Evolutionary conservation across 148 eudicot species (phyloP).

Genomic region (Rhododendron henanense): DNA sequence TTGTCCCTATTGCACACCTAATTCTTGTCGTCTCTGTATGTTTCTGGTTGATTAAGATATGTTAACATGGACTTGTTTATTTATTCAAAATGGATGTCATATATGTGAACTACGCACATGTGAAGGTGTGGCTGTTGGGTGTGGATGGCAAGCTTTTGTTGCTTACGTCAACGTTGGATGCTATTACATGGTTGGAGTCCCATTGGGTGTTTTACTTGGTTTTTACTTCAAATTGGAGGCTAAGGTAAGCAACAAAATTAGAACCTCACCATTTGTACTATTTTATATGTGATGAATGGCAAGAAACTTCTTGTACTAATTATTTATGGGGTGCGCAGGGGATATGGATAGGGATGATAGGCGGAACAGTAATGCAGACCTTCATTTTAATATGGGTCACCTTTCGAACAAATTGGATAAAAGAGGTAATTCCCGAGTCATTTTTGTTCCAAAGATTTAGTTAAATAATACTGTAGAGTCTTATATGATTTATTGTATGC

Average conservation of each 20-base stretch:
- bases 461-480: background rate
- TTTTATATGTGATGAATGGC: no score
- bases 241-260: background rate
- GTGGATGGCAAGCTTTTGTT: background rate
- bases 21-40: no score
- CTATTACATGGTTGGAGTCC: background rate
- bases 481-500: no score
- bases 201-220: background rate
- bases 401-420: slow-evolving; percentile 28
- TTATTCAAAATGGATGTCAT: background rate
- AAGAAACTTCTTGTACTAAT: no score
- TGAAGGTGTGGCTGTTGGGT: background rate
- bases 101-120: background rate
- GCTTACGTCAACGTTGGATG: background rate
- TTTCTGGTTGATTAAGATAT: no score
- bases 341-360: slow-evolving; percentile 32
- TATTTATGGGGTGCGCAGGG: no score
- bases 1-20: background rate
- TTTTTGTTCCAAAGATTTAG: background rate
- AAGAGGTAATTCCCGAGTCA: slow-evolving; percentile 22
- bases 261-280: background rate
- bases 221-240: background rate
- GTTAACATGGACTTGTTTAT: background rate
- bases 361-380: slow-evolving; percentile 32
- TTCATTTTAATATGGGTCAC: slow-evolving; percentile 28